phyloP scores from a whole-genome alignment of 2,329 filamentous ascomycete species.

The Cladophialophora chaetospira region DNA sequence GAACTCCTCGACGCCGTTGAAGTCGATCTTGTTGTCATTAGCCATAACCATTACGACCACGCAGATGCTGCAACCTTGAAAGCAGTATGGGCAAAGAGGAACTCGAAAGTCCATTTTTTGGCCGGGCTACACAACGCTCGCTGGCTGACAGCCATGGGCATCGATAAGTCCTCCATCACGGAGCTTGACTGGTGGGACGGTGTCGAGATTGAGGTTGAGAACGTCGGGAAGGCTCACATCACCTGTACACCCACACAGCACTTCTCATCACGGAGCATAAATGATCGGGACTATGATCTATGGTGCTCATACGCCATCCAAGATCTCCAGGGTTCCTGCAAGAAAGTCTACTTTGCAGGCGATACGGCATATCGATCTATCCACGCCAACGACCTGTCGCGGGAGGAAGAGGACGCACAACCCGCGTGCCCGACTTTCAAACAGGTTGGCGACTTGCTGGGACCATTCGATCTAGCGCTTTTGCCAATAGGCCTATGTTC shows the following conservation, averaged over 20 bases:
- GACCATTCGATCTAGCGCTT: slow-evolving; percentile 53
- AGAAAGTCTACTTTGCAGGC: slow-evolving; percentile 45
- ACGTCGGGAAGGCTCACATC: slow-evolving; percentile 43
- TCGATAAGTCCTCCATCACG: slow-evolving; percentile 44
- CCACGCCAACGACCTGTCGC: slow-evolving; percentile 30
- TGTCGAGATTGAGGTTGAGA: slow-evolving; percentile 38
- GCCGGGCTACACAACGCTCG: slow-evolving; percentile 41
- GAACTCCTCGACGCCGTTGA: slow-evolving; percentile 48
- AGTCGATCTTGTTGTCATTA: slow-evolving; percentile 55
- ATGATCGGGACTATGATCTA: slow-evolving; percentile 45
- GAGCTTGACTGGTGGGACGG: slow-evolving; percentile 56
- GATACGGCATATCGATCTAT: slow-evolving; percentile 52
- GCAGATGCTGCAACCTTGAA: slow-evolving; percentile 52
- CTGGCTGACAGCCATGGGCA: slow-evolving; percentile 34
- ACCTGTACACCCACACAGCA: slow-evolving; percentile 54
- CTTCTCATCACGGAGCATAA: slow-evolving; percentile 45
- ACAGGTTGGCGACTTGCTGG: slow-evolving; percentile 49
- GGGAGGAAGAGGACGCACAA: slow-evolving; percentile 37
- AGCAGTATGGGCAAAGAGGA: slow-evolving; percentile 42
- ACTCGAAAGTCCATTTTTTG: slow-evolving; percentile 50
- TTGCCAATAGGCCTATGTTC: slow-evolving; percentile 53
- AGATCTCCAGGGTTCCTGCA: slow-evolving; percentile 25
- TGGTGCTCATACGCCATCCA: slow-evolving; percentile 54
- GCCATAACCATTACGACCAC: slow-evolving; percentile 61
- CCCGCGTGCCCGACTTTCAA: slow-evolving; percentile 52